phyloP scores from a whole-genome alignment of 2,329 filamentous ascomycete genomes.

The Akanthomyces uredinophilus region DNA sequence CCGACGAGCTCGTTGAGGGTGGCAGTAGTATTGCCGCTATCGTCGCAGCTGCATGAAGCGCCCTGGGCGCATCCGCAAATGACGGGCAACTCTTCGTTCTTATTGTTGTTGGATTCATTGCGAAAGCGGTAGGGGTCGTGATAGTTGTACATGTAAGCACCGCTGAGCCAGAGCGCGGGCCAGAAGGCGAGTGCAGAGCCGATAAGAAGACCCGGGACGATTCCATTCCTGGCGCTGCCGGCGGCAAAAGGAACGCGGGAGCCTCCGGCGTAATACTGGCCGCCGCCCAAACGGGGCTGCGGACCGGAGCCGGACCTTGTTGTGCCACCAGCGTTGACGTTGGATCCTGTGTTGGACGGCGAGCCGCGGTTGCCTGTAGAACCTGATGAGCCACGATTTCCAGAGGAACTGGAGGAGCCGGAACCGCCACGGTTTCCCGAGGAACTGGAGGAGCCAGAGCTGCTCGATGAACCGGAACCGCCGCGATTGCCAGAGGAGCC shows the following conservation, averaged over 20 bases:
- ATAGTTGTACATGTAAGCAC: slow-evolving; percentile 52
- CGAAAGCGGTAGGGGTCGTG: slow-evolving; percentile 44
- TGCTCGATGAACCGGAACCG: neutral
- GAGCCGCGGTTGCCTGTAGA: slow-evolving; percentile 17
- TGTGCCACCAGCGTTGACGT: slow-evolving; percentile 42
- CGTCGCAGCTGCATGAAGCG: slow-evolving; percentile 60
- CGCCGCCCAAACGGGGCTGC: slow-evolving; percentile 54
- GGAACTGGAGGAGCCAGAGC: neutral
- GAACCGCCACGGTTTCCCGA: slow-evolving; percentile 18
- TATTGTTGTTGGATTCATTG: slow-evolving; percentile 43
- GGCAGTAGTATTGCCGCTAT: slow-evolving; percentile 49
- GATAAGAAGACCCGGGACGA: slow-evolving; percentile 47
- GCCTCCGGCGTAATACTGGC: slow-evolving; percentile 63
- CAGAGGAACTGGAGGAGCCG: slow-evolving; percentile 8
- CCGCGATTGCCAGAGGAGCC: neutral
- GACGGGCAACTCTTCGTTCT: slow-evolving; percentile 31
- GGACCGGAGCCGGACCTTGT: slow-evolving; percentile 56
- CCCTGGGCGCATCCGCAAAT: slow-evolving; percentile 48
- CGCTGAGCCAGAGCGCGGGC: slow-evolving; percentile 60
- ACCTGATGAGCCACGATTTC: slow-evolving; percentile 16
- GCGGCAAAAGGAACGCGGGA: slow-evolving; percentile 54
- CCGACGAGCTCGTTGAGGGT: slow-evolving; percentile 61
- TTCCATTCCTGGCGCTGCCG: slow-evolving; percentile 43
- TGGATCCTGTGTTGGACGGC: slow-evolving; percentile 19
- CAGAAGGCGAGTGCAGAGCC: slow-evolving; percentile 50